Conservation (phyloP, 306 rosid species). For the Corylus avellana region DNA sequence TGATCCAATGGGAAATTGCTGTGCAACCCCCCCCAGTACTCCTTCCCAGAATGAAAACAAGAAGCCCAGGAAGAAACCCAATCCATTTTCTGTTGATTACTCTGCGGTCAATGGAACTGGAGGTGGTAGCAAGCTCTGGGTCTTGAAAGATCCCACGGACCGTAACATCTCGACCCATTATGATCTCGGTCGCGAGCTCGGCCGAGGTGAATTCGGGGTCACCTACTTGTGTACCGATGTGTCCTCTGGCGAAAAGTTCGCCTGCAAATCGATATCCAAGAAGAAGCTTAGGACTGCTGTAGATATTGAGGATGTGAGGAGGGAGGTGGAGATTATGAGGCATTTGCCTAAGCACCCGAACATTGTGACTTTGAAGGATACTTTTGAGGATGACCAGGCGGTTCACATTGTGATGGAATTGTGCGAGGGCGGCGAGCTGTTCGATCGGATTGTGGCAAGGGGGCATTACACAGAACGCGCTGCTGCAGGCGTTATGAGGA, state of each 20-base stretch:
- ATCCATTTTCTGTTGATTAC: slow-evolving; percentile 42
- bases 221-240: slow-evolving; percentile 51
- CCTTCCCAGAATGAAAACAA: slow-evolving; percentile 31
- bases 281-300: slow-evolving; percentile 57
- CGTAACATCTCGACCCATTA: slow-evolving; percentile 40
- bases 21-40: slow-evolving; percentile 40
- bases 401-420: slow-evolving; percentile 64
- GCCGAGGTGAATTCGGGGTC: slow-evolving; percentile 61
- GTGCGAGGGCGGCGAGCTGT: slow-evolving; percentile 63
- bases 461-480: slow-evolving; percentile 69
- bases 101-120: slow-evolving; percentile 26
- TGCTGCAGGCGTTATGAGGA: slow-evolving; percentile 54
- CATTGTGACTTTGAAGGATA: slow-evolving; percentile 48
- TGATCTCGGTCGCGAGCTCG: slow-evolving; percentile 60
- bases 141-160: slow-evolving; percentile 53
- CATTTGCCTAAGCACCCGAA: slow-evolving; percentile 49
- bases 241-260: slow-evolving; percentile 40
- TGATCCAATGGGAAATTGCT: slow-evolving; percentile 57
- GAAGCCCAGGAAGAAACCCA: slow-evolving; percentile 39
- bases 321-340: slow-evolving; percentile 62
- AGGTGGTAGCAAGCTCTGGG: slow-evolving; percentile 37
- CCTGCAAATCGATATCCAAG: slow-evolving; percentile 66
- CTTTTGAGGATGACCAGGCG: slow-evolving; percentile 54
- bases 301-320: slow-evolving; percentile 58
- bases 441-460: slow-evolving; percentile 63